A percentile compares a stretch with the other conserved stretches of the same genome.
These are phyloP conservation scores for Malus hybrid DNA, from an alignment of 331 rosid genomes.

Conservation along the genomic window DNA sequence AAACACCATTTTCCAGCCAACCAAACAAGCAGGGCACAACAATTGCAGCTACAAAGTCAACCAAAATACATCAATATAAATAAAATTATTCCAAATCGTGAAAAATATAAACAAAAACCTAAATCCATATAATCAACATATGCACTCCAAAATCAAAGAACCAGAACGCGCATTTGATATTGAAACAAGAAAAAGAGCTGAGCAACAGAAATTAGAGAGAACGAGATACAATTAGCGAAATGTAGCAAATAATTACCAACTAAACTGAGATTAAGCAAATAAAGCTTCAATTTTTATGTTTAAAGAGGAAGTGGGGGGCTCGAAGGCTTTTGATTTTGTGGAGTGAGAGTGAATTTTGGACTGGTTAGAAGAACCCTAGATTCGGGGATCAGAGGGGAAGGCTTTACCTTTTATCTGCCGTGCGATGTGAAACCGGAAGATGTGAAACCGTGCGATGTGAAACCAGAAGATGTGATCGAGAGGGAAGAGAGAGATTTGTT, in stretches of 20 bases:
- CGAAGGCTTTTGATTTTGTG: neutral
- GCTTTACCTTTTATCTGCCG: slow-evolving; percentile 35
- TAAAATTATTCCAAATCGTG: slow-evolving; percentile 8
- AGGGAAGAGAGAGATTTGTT: neutral
- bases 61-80: neutral
- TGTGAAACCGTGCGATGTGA: no score
- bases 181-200: neutral
- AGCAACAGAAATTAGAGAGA: no score
- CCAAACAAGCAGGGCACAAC: neutral
- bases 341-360: slow-evolving; percentile 4
- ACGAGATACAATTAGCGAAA: no score
- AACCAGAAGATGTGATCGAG: slow-evolving; percentile 36
- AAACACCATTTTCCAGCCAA: neutral
- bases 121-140: neutral
- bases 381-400: slow-evolving; percentile 47
- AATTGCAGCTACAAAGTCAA: no score
- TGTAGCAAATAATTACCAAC: slow-evolving; percentile 8
- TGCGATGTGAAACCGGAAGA: slow-evolving; percentile 42
- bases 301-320: slow-evolving; percentile 6
- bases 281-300: neutral
- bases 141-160: neutral
- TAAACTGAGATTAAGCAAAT: neutral
- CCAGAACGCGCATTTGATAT: slow-evolving; percentile 11
- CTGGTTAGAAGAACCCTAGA: slow-evolving; percentile 45
- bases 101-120: neutral